phyloP scores from a whole-genome alignment of 129 eudicot species.

The Flaveria trinervia region DNA sequence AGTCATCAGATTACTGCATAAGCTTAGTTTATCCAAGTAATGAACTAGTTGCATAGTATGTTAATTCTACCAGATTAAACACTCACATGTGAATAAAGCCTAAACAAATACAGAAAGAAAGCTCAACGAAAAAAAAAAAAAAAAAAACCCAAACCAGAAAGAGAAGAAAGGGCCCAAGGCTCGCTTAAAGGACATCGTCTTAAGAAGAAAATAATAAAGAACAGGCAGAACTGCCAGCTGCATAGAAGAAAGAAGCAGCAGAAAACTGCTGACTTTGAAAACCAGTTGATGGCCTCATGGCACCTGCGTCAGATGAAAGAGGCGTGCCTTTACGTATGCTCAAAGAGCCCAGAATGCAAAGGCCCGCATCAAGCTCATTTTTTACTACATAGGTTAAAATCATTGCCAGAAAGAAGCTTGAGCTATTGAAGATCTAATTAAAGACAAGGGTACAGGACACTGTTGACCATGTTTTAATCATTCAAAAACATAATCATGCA shows the following conservation, averaged over 20 bases:
- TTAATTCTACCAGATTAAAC: too few species aligned
- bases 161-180: too few species aligned
- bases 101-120: too few species aligned
- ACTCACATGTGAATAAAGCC: too few species aligned
- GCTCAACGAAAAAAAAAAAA: too few species aligned
- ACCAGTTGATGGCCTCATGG: background rate
- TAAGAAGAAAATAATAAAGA: background rate
- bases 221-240: too few species aligned
- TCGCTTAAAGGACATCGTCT: background rate
- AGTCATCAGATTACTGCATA: background rate
- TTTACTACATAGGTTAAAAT: background rate
- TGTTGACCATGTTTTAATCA: conserved; percentile 4
- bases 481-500: conserved; percentile 4
- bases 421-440: background rate
- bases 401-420: background rate
- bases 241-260: background rate
- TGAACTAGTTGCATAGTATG: too few species aligned
- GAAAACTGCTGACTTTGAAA: background rate
- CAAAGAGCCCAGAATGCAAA: background rate
- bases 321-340: background rate
- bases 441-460: background rate
- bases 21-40: background rate
- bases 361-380: background rate
- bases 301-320: background rate
- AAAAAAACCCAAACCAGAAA: too few species aligned